Evolutionary conservation across 352 stramenopile species (phyloP).

Genomic region (Peronosclerospora sorghi): DNA sequence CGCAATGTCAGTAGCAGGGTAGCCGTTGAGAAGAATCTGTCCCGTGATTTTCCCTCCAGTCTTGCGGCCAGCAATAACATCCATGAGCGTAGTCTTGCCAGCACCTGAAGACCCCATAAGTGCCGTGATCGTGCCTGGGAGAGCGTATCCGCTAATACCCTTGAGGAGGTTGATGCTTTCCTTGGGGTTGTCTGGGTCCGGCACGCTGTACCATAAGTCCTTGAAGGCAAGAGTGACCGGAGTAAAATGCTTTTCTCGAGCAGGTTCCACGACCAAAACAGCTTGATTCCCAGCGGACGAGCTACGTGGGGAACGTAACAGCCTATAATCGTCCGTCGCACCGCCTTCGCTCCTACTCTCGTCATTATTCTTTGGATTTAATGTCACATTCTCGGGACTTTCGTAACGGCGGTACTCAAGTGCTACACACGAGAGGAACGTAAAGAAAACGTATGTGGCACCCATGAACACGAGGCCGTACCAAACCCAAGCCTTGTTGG

Average conservation of each 20-base stretch:
- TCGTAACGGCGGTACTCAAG: constrained; percentile 12
- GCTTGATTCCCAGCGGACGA: background rate
- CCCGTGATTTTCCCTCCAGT: constrained; percentile 6
- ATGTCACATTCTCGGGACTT: constrained; percentile 5
- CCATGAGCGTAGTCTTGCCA: constrained; percentile 15
- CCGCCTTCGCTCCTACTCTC: background rate
- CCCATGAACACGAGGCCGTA: constrained; percentile 7
- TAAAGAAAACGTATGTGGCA: constrained; percentile 5
- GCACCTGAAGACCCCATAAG: constrained; percentile 2
- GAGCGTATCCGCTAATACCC: background rate
- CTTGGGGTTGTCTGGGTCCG: constrained; percentile 1
- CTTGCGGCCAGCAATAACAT: constrained; percentile 13
- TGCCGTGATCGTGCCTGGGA: background rate
- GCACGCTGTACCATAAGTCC: constrained; percentile 12
- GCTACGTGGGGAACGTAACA: constrained; percentile 1
- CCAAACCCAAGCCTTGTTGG: constrained; percentile 12
- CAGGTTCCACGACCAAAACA: background rate
- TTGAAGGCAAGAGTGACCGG: constrained; percentile 9
- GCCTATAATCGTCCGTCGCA: background rate
- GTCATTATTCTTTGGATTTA: background rate
- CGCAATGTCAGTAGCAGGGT: constrained; percentile 35
- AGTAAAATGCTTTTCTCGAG: background rate
- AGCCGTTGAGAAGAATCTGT: constrained; percentile 29
- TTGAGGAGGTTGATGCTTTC: background rate
- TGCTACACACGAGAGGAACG: constrained; percentile 6